Evolutionary conservation across 495 filamentous ascomycete species (phyloP).

Genomic region (Ascodesmis nigricans): DNA sequence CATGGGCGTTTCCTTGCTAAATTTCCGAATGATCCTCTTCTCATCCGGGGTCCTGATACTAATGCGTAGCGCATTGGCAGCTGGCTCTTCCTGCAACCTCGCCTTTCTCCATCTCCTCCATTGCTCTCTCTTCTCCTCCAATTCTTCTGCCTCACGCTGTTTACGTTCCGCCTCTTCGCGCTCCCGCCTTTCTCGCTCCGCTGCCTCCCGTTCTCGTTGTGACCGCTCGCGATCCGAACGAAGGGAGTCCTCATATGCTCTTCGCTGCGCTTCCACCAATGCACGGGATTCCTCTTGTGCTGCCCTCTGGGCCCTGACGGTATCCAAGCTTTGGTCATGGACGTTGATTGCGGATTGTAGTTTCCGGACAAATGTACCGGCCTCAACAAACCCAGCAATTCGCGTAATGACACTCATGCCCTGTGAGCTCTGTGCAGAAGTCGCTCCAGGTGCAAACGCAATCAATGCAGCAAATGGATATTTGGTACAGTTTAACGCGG

Average conservation of each 20-base stretch:
- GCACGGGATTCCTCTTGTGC: conserved; percentile 57
- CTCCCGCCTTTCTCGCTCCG: conserved; percentile 38
- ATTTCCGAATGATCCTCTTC: conserved; percentile 48
- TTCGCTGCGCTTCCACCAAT: conserved; percentile 65
- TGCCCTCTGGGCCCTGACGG: conserved; percentile 42
- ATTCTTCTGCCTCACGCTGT: conserved; percentile 28
- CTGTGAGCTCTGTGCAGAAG: conserved; percentile 7
- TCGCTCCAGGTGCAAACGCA: conserved; percentile 45
- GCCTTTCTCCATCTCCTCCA: conserved; percentile 68
- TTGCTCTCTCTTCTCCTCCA: conserved; percentile 35
- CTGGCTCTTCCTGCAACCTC: conserved; percentile 45
- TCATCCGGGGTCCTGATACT: conserved; percentile 56
- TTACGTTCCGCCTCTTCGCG: conserved; percentile 29
- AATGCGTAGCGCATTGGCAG: conserved; percentile 51
- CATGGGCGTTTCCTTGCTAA: conserved; percentile 38
- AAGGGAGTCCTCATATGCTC: conserved; percentile 75
- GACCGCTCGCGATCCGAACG: conserved; percentile 70
- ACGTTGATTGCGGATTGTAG: conserved; percentile 46
- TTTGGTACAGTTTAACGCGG: conserved; percentile 61
- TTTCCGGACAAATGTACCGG: conserved; percentile 45
- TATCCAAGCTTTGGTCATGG: conserved; percentile 44
- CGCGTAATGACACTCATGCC: conserved; percentile 68
- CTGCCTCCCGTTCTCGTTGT: conserved; percentile 48
- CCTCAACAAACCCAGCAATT: conserved; percentile 42
- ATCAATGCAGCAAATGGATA: conserved; percentile 75